Evolutionary conservation across 1,139 yeast species (phyloP), one percentile per base, ranked within the genome.

Genomic region (Saccharomycopsis phalli): DNA sequence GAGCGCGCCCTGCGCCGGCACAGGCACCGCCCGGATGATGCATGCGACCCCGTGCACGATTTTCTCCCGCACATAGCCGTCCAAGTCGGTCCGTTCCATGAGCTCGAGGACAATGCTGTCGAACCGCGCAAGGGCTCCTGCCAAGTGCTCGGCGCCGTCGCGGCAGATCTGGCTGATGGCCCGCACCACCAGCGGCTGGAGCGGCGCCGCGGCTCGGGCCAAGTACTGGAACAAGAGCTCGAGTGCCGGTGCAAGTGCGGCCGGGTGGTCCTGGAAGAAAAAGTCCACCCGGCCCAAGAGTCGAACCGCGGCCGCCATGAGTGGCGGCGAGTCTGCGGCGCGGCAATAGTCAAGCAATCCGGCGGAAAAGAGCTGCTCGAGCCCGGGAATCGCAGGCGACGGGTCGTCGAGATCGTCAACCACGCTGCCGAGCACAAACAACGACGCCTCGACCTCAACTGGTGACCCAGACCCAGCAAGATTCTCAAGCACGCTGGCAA

Each of bases 141-240:
- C 51, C 39, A 81, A 53, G 36, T 68, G 65, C 3, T 53, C 51
- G 39, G 82, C 65, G 47, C 86, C 76, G 29, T 68, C 71, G 45
- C 76, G 76, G 55, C 87, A 79, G 4, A 81, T 66, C 29, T 62
- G 65, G 10, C 76, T 56, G n/a, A 79, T 70, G 0, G 86, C 71
- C 47, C 68, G 74, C 2, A 86, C 76, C 2, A 80, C 52, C 51
- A 66, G 43, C 56, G 66, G 42, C 44, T 60, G 58, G 50, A 56
- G 34, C 47, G 60, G 45, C 45, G 49, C 51, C 22, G 51, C n/a
- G n/a, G n/a, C n/a, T n/a, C n/a, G n/a, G n/a, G 45, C 30, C 48
- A 71, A 52, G 19, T 64, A 61, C 20, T 55, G 58, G 46, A 71
- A 68, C 16, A 71, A 49, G 36, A 71, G 68, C 40, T 71, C 70